Evolutionary conservation across 1,139 yeast genomes (phyloP).

Genomic region (Magnusiomyces sp.): DNA sequence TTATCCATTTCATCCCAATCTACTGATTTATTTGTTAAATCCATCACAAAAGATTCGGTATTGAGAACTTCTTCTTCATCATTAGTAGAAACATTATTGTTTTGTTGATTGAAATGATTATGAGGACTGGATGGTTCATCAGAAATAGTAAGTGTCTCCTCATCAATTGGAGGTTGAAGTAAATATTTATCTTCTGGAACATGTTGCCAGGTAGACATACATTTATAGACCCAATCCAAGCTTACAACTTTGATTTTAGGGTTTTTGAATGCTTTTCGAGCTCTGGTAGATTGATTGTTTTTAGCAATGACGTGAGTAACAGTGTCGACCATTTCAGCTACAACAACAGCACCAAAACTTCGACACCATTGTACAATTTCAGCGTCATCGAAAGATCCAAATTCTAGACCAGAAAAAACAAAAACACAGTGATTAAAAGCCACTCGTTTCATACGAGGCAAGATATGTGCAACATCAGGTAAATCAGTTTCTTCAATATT

Average conservation of each 20-base stretch:
- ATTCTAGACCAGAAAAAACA: conserved; percentile 79
- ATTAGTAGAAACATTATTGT: conserved; percentile 4
- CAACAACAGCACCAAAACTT: conserved; percentile 85
- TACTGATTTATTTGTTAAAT: conserved; percentile 2
- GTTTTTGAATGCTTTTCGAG: conserved; percentile 46
- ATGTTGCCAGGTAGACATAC: conserved; percentile 69
- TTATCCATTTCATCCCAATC: background rate
- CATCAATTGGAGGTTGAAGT: conserved; percentile 37
- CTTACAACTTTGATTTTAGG: conserved; percentile 62
- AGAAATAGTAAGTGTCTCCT: background rate
- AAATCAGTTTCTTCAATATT: conserved; percentile 13
- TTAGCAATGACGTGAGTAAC: conserved; percentile 88
- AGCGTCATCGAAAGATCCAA: conserved; percentile 57
- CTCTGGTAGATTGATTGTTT: conserved; percentile 70
- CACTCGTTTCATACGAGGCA: conserved; percentile 60
- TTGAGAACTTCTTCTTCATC: conserved; percentile 6
- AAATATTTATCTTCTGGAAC: conserved; percentile 56
- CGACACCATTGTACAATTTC: conserved; percentile 90
- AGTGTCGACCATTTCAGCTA: conserved; percentile 57
- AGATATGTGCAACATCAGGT: conserved; percentile 38
- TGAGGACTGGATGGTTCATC: background rate
- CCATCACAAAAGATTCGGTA: conserved; percentile 8
- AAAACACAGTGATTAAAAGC: conserved; percentile 66
- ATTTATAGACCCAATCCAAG: conserved; percentile 87
- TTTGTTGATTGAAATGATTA: conserved; percentile 3